Evolutionary conservation across 2,329 filamentous ascomycete species (phyloP), one percentile per base, ranked within the genome.

Genomic region (Trichoderma sp.): DNA sequence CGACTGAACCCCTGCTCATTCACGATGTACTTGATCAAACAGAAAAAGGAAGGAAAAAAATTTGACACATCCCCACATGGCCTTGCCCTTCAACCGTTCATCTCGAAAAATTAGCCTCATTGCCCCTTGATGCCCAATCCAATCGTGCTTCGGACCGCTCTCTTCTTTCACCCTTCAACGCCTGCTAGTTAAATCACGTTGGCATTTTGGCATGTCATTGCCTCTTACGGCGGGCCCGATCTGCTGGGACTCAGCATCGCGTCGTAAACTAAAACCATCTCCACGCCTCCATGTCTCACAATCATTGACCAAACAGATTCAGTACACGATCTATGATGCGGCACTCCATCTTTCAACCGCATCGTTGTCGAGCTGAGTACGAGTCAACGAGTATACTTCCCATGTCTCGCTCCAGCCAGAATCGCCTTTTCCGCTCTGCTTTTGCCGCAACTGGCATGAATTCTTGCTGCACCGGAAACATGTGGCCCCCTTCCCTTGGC

Each of bases 191-290:
- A 53, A 53, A 53, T 68, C 38, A 64, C 53, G 66, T 31, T 67
- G 67, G 29, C 7, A 31, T n/a, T 16, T 65, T 53, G 74, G 35
- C 62, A 71, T n/a, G 35, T 29, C 31, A 60, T 72, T 53, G 69
- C 24, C 38, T 31, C 35, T 41, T 67, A 33, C 69, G 60, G 69
- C 69, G 60, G 38, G 60, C 38, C 73, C 73, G 65, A 75, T 71
- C 65, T 60, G 56, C 56, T 75, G 73, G 65, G 65, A 71, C 66
- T 53, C 66, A 75, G 35, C 41, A 62, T 75, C 73, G 73, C 66
- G 65, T 69, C 66, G 45, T 38, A 41, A 21, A 59, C 38, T 65
- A 75, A 68, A 63, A 31, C 31, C 16, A 14, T 14, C 60, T 71
- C 69, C 69, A 65, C 31, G 67, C 18, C 45, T 53, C 50, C 41